These are phyloP conservation scores for Metschnikowia henanensis DNA, from an alignment of 805 yeast genomes.

Conservation along the genomic window DNA sequence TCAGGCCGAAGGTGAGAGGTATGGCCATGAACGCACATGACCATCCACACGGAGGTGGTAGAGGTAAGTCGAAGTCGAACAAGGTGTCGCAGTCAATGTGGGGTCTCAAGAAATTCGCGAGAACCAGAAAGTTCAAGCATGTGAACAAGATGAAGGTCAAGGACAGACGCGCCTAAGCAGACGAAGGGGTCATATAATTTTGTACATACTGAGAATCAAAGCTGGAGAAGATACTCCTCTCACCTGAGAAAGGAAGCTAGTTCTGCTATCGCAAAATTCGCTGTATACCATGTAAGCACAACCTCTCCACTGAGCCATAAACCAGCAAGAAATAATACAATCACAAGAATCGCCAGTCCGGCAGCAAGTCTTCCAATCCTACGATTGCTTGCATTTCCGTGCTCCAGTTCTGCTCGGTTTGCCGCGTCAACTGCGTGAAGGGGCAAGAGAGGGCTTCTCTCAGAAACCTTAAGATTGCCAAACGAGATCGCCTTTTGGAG, in stretches of 20 bases:
- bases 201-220: constrained; percentile 5
- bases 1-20: constrained; percentile 96
- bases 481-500: constrained; percentile 3
- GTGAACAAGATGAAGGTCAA: constrained; percentile 81
- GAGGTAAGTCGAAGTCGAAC: constrained; percentile 98
- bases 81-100: constrained; percentile 93
- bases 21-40: constrained; percentile 97
- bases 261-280: background rate
- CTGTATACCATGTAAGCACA: constrained; percentile 4
- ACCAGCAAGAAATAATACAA: constrained; percentile 5
- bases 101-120: constrained; percentile 94
- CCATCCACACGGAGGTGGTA: constrained; percentile 99
- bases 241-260: background rate
- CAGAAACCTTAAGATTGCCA: constrained; percentile 2
- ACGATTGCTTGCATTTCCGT: background rate
- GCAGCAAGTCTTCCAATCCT: constrained; percentile 3
- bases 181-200: background rate
- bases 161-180: constrained; percentile 64
- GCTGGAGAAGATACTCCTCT: background rate
- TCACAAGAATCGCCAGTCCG: constrained; percentile 9
- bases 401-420: background rate
- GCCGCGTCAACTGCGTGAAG: background rate
- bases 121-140: constrained; percentile 90
- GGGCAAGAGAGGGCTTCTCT: constrained; percentile 9
- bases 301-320: constrained; percentile 10